phyloP scores from a whole-genome alignment of 208 protist genomes.

The Wallacemonas sp. region DNA sequence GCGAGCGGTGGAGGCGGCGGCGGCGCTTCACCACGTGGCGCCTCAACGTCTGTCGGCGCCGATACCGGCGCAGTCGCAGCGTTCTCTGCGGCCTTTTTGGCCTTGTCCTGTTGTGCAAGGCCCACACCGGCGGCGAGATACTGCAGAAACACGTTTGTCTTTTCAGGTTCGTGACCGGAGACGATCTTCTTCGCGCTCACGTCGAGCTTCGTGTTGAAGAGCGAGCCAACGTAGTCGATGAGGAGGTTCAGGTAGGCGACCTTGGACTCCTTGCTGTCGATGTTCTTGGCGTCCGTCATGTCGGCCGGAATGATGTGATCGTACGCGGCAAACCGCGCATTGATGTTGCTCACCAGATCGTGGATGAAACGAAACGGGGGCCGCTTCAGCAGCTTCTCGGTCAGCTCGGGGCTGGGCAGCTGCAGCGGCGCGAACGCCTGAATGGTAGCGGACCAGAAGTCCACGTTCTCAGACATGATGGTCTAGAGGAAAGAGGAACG shows the following conservation, averaged over 20 bases:
- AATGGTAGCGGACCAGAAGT: conserved; percentile 83
- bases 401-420: conserved; percentile 69
- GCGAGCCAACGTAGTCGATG: conserved; percentile 63
- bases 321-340: conserved; percentile 71
- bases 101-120: conserved; percentile 81
- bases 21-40: background rate
- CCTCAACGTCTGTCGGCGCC: conserved; percentile 5
- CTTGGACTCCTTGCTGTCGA: conserved; percentile 90
- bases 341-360: conserved; percentile 81
- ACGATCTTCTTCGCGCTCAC: conserved; percentile 90
- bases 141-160: conserved; percentile 89
- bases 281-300: conserved; percentile 44
- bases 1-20: conserved; percentile 2
- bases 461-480: conserved; percentile 28
- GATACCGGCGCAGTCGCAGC: conserved; percentile 12
- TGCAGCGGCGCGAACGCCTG: conserved; percentile 75
- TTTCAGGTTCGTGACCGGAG: conserved; percentile 84
- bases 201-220: conserved; percentile 73
- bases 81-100: conserved; percentile 19
- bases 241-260: conserved; percentile 77
- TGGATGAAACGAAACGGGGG: conserved; percentile 93
- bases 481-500: too few species aligned
- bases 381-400: conserved; percentile 79
- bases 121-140: conserved; percentile 76
- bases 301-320: conserved; percentile 63